Evolutionary conservation across 352 stramenopile genomes (phyloP), one percentile per base, ranked within the genome.

Genomic region (Globisporangium yorkense): DNA sequence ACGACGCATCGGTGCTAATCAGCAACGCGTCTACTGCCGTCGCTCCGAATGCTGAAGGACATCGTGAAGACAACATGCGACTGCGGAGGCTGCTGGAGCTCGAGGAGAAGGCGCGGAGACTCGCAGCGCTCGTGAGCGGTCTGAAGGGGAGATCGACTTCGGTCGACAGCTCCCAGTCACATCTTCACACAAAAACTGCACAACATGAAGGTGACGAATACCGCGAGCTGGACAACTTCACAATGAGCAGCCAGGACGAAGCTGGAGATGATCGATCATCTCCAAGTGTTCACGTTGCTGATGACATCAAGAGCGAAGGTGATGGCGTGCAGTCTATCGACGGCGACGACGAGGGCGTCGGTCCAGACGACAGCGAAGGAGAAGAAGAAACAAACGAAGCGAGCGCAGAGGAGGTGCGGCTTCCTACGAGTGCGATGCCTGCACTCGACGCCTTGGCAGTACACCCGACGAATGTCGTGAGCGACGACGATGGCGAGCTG

Each of bases 1-100:
- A 62, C 13, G 44, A 62, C 13, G 56, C 56, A 2, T 62, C 56
- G 1, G 15, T 62, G 10, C 20, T 62, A 13, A 50, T 62, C 16
- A 18, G 21, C 1, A 44, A 52, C 24, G 20, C 39, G 31, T 29
- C 44, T 9, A 10, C 43, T 15, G 45, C 3, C 9, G 8, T n/a
- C 24, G 20, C n/a, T 9, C 1, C 7, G 6, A 15, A 12, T 20
- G 5, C 21, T 8, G 9, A n/a, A 3, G 3, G 44, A 27, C 0
- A 3, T 15, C 40, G 16, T 8, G 35, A 56, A 43, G 27, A 24
- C 3, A 39, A 65, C 13, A 39, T 44, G 33, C 46, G 52, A 1
- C 0, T 65, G 40, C 52, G 13, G 2, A 29, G 59, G 21, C 33
- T 65, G 15, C 31, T 65, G 24, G 52, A 48, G 52, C 52, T 65